phyloP scores from a whole-genome alignment of 2,329 filamentous ascomycete genomes.

The Botrytis porri region DNA sequence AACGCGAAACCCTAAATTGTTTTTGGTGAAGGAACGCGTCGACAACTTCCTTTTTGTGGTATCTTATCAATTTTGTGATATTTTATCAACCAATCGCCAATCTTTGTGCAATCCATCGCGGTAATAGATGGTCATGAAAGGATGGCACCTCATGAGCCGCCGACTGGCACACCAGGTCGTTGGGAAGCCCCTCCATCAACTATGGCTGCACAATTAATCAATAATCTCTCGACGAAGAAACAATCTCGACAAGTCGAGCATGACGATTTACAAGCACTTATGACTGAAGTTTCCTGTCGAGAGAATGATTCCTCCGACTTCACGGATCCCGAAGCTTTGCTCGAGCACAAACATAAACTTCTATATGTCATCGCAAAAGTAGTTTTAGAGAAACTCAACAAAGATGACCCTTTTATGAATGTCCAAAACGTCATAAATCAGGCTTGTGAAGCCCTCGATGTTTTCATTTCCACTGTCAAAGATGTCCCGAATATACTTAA shows the following conservation, averaged over 20 bases:
- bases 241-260: conserved; percentile 63
- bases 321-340: conserved; percentile 57
- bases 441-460: conserved; percentile 70
- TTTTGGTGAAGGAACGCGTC: conserved; percentile 9
- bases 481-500: conserved; percentile 70
- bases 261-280: conserved; percentile 71
- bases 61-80: not conserved
- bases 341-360: conserved; percentile 78
- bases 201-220: conserved; percentile 81
- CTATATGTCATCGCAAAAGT: conserved; percentile 81
- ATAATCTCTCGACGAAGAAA: conserved; percentile 67
- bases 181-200: conserved; percentile 64
- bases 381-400: conserved; percentile 66
- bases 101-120: too few relatives aligned
- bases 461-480: conserved; percentile 70
- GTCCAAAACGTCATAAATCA: conserved; percentile 55
- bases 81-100: not conserved
- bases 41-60: not conserved
- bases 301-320: conserved; percentile 52
- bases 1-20: not conserved
- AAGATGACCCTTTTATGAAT: conserved; percentile 64
- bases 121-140: conserved; percentile 27
- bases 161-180: conserved; percentile 13
- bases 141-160: conserved; percentile 28
- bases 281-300: conserved; percentile 56